Percentiles rank a stretch among this genome's conserved stretches.
Evolutionary conservation across 768 basidiomycete genomes (phyloP).

Genomic region (Kwoniella sp.): DNA sequence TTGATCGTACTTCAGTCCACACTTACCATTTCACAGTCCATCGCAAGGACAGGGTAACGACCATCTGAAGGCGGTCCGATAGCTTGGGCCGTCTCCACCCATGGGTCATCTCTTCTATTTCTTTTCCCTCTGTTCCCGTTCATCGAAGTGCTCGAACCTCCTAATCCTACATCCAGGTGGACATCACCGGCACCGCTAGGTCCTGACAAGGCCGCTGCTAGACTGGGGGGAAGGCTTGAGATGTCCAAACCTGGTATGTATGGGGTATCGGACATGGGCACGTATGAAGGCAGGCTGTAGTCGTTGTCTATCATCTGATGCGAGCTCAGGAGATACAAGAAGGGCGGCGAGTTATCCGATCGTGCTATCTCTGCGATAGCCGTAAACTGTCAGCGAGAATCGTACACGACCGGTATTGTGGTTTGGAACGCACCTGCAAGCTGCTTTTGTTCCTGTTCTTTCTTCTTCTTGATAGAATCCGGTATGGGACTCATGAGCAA

Average conservation of each 20-base stretch:
- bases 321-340: constrained; percentile 67
- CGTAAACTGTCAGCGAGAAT: constrained; percentile 56
- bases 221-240: not conserved
- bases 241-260: constrained; percentile 20
- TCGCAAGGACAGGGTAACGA: constrained; percentile 60
- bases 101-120: constrained; percentile 56
- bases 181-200: constrained; percentile 2
- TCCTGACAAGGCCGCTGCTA: constrained; percentile 2
- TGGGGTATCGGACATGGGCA: constrained; percentile 55
- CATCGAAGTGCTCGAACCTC: constrained; percentile 10
- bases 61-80: constrained; percentile 26
- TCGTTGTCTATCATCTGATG: constrained; percentile 93
- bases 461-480: constrained; percentile 54
- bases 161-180: constrained; percentile 15
- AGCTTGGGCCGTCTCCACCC: constrained; percentile 73
- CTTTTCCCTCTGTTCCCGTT: constrained; percentile 11
- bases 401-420: not conserved
- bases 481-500: constrained; percentile 80
- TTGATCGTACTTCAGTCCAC: not conserved
- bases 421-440: constrained; percentile 43
- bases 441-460: constrained; percentile 52
- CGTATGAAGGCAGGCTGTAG: constrained; percentile 81
- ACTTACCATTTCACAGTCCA: constrained; percentile 96
- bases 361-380: constrained; percentile 15
- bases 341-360: constrained; percentile 58